Evolutionary conservation across 495 filamentous ascomycete species (phyloP), one percentile per base, ranked within the genome.

Genomic region (Copromyces sp.): DNA sequence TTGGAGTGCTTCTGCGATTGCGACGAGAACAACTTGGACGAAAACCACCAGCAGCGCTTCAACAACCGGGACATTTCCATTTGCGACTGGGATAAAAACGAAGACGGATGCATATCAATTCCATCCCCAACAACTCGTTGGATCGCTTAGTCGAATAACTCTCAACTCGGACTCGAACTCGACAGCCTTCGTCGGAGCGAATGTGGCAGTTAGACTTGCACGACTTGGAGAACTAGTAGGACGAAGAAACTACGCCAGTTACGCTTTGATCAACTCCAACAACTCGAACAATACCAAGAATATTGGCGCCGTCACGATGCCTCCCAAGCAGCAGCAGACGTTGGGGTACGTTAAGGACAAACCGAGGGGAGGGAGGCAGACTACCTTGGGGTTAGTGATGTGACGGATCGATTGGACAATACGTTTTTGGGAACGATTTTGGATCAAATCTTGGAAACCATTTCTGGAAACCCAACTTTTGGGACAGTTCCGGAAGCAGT

Each of bases 271-370:
- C 24, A 24, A 24, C 24, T 0, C 4, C 9, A n/a, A 44, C 41
- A 24, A 1, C 17, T n/a, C 8, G 44, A 47, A 59, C 47, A 59
- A 59, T 0, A 32, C 53, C 14, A 1, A n/a, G 0, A 29, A 61
- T 2, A 53, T 24, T 1, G 14, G n/a, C 73, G 24, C 24, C 24
- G 24, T 24, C 24, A 83, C 70, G 24, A 87, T 88, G 87, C 77
- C 86, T 74, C 83, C 85, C 17, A 97, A 94, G 80, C 95, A 65
- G 1, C 53, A 98, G 86, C 89, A 92, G 77, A 97, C 94, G 9
- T 81, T 98, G 79, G 93, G 93, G 95, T 98, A 97, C 85, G 95
- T 96, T 65, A 90, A 87, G 80, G 85, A 90, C 72, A 65, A 17
- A 17, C 53, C 32, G 29, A 65, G 3, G 29, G 53, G 53, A 35